Conservation (phyloP, 371 early-diverging fungal genomes). For the Choanephora cucurbitarum region DNA sequence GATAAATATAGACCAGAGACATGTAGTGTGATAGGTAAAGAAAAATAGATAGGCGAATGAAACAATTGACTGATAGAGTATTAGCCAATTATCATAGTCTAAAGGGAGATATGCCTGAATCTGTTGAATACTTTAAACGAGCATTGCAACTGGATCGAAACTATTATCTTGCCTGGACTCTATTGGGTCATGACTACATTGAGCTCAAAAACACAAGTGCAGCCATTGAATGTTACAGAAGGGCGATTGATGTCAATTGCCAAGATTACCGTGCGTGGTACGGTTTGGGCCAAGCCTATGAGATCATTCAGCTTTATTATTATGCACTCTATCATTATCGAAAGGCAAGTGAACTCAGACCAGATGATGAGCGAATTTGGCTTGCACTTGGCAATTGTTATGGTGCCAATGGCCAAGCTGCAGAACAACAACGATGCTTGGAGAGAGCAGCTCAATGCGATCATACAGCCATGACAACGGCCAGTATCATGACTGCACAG, state of each 20-base stretch:
- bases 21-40: constrained; percentile 81
- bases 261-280: constrained; percentile 94
- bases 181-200: constrained; percentile 96
- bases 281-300: constrained; percentile 91
- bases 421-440: constrained; percentile 69
- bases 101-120: constrained; percentile 79
- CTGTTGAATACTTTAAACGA: constrained; percentile 84
- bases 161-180: constrained; percentile 85
- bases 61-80: no score
- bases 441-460: constrained; percentile 65
- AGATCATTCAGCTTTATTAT: constrained; percentile 77
- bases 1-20: constrained; percentile 91
- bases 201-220: constrained; percentile 87
- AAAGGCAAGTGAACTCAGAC: constrained; percentile 75
- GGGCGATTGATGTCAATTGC: constrained; percentile 79
- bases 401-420: constrained; percentile 48
- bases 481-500: constrained; percentile 56
- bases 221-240: constrained; percentile 89
- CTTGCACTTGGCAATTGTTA: constrained; percentile 73
- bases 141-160: constrained; percentile 80
- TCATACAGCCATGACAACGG: constrained; percentile 44
- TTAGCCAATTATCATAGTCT: constrained; percentile 89
- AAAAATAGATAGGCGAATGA: no score
- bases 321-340: constrained; percentile 87
- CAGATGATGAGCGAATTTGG: constrained; percentile 84